Conservation (phyloP, 768 basidiomycete species). For the Hemileccinum rubropunctum region DNA sequence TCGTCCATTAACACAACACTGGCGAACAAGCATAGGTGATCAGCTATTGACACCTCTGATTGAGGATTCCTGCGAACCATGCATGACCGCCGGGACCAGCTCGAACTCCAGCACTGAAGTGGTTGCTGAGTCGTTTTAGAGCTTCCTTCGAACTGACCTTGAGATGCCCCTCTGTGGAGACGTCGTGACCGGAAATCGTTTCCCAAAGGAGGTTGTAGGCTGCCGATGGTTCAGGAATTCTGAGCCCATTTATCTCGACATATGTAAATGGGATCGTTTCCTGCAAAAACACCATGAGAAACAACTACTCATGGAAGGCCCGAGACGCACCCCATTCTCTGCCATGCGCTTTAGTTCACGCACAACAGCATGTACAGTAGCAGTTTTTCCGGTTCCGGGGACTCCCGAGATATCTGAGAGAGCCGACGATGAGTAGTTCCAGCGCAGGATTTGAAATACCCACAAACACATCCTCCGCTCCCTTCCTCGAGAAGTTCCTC, state of each 20-base stretch:
- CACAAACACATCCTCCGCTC: constrained; percentile 94
- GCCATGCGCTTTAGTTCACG: constrained; percentile 90
- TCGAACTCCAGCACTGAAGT: constrained; percentile 66
- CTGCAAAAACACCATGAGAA: constrained; percentile 38
- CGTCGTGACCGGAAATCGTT: constrained; percentile 79
- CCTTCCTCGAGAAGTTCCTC: constrained; percentile 88
- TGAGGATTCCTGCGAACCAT: constrained; percentile 53
- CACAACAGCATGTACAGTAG: constrained; percentile 92
- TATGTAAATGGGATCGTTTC: constrained; percentile 94
- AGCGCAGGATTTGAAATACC: constrained; percentile 26
- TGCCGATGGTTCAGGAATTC: constrained; percentile 87
- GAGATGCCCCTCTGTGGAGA: constrained; percentile 57
- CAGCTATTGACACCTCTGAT: not conserved
- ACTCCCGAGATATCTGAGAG: constrained; percentile 90
- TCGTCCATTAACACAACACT: constrained; percentile 99
- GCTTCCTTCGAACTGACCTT: constrained; percentile 78
- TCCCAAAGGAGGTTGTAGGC: constrained; percentile 95
- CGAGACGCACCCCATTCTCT: constrained; percentile 58
- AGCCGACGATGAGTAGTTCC: not conserved
- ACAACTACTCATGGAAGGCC: not conserved
- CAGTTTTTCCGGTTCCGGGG: constrained; percentile 98
- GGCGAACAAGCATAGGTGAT: constrained; percentile 3
- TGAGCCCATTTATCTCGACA: constrained; percentile 96
- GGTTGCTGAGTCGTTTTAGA: constrained; percentile 67
- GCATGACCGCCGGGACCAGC: constrained; percentile 83